phyloP scores from a whole-genome alignment of 176 grass and related monocot species.

The Hordeum marinum region DNA sequence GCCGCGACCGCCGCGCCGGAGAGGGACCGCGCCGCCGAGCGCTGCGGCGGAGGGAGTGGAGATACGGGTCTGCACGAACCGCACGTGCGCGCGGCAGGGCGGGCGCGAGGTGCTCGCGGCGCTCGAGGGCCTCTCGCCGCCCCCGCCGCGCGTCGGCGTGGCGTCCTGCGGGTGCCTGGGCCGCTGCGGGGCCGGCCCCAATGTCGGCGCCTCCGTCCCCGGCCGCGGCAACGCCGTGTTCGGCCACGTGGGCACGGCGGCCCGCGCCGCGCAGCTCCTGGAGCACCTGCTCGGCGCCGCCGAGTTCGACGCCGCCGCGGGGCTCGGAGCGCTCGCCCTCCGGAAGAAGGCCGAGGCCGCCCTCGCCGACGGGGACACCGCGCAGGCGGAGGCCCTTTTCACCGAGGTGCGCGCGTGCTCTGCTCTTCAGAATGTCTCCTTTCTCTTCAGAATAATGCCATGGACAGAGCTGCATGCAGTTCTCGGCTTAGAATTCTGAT shows the following conservation, averaged over 20 bases:
- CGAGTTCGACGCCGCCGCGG: constrained; percentile 44
- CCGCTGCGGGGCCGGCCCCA: constrained; percentile 73
- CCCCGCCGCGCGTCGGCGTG: constrained; percentile 56
- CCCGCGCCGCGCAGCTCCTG: constrained; percentile 52
- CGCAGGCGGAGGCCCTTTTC: constrained; percentile 70
- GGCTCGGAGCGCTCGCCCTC: constrained; percentile 46
- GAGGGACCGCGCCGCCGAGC: not conserved
- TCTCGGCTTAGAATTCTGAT: too few relatives aligned
- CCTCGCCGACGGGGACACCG: constrained; percentile 41
- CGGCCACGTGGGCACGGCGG: constrained; percentile 61
- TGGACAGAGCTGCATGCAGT: too few relatives aligned
- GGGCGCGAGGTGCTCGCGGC: constrained; percentile 61
- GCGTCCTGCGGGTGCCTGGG: constrained; percentile 75
- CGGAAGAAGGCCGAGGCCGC: constrained; percentile 60
- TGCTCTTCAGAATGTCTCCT: too few relatives aligned
- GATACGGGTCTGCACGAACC: constrained; percentile 88
- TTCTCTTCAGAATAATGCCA: too few relatives aligned
- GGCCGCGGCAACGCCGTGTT: constrained; percentile 25
- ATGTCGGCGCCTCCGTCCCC: constrained; percentile 36
- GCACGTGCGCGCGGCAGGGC: constrained; percentile 75
- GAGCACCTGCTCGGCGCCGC: constrained; percentile 47
- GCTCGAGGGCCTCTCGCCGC: constrained; percentile 54
- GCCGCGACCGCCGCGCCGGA: not conserved
- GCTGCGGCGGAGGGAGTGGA: constrained; percentile 15
- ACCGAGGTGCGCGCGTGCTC: constrained; percentile 41